Conservation (phyloP, 805 yeast species). For the Cyberlindnera nakhonratchasimensis region DNA sequence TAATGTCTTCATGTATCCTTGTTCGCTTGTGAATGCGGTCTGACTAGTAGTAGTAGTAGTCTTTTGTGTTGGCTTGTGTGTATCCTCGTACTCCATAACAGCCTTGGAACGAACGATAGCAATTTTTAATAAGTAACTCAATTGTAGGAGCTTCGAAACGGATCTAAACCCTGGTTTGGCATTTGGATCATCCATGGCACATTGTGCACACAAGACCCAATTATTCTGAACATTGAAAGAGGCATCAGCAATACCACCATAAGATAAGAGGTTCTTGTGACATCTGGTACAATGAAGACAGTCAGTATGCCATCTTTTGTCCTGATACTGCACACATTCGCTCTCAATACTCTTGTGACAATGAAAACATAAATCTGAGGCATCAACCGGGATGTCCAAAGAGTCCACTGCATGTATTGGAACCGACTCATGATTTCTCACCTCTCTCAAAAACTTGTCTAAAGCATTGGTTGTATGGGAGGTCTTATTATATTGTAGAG, state of each 20-base stretch:
- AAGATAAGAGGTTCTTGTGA: conserved; percentile 35
- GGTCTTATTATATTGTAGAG: conserved; percentile 62
- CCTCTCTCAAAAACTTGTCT: conserved; percentile 55
- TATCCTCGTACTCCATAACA: conserved; percentile 45
- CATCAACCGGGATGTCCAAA: conserved; percentile 49
- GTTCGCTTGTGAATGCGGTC: conserved; percentile 33
- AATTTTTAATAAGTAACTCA: conserved; percentile 72
- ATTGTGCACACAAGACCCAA: conserved; percentile 55
- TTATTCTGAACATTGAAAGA: conserved; percentile 35
- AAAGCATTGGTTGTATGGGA: conserved; percentile 58
- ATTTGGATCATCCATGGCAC: conserved; percentile 51
- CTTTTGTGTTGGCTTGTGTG: conserved; percentile 10
- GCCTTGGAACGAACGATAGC: conserved; percentile 74
- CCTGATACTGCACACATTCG: conserved; percentile 60
- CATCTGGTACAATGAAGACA: conserved; percentile 73
- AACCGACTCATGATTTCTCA: conserved; percentile 43
- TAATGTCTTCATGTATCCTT: conserved; percentile 64
- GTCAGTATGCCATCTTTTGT: conserved; percentile 74
- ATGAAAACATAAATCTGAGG: conserved; percentile 71
- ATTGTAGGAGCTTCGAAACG: conserved; percentile 71
- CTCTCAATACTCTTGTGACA: conserved; percentile 83
- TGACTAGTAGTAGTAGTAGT: conserved; percentile 1
- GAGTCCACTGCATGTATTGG: conserved; percentile 33
- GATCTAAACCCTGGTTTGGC: conserved; percentile 51
- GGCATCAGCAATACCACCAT: conserved; percentile 43